Base-by-base conservation (phyloP, 352 stramenopile genomes). In the Globisporangium iwayamae region DNA sequence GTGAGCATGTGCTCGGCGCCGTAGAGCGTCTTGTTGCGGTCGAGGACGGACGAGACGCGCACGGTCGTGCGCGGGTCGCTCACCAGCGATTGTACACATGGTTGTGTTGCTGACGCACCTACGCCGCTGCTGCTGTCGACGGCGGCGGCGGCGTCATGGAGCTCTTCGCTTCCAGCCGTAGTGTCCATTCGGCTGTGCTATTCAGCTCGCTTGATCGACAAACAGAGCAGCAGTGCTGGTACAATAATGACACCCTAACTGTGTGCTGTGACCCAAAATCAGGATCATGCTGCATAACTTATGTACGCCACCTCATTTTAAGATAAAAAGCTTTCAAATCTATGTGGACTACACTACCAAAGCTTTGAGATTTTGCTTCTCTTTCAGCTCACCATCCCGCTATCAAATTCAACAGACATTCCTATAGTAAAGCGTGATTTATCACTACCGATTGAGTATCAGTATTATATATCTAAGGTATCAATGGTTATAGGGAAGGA, bases 1-100 rank as follows among this genome's bases (percentile, higher is more conserved):
- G 73, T 69, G 55, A 93, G 68, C 75, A 89, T 81, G 64, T 91
- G 70, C 14, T 74, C 70, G 41, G 65, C 78, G 8, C 79, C 81
- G 61, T 89, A 89, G 18, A 85, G 78, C 50, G 67, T 65, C 51
- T 79, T 80, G 63, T 92, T 86, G 66, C 80, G 76, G 61, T 90
- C 80, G 18, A 93, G 70, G 25, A 88, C 81, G 5, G 83, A 91
- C 8, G 83, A 91, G 11, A 81, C 81, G 36, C 80, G 76, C 59
- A 80, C 89, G 4, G 74, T 81, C 20, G 81, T 86, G 62, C 68
- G 66, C 7, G 65, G 30, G 62, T 81, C 70, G 10, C 47, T 57
- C 46, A 75, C 79, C 9, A 89, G 69, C 13, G 74, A 78, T 30
- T 32, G 34, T 4, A 32, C n/a, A 11, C 9, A 5, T 11, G 43